These are phyloP conservation scores for Teratosphaeriaceae sp. DNA, from an alignment of 2,329 filamentous ascomycete genomes.

Conservation along the genomic window DNA sequence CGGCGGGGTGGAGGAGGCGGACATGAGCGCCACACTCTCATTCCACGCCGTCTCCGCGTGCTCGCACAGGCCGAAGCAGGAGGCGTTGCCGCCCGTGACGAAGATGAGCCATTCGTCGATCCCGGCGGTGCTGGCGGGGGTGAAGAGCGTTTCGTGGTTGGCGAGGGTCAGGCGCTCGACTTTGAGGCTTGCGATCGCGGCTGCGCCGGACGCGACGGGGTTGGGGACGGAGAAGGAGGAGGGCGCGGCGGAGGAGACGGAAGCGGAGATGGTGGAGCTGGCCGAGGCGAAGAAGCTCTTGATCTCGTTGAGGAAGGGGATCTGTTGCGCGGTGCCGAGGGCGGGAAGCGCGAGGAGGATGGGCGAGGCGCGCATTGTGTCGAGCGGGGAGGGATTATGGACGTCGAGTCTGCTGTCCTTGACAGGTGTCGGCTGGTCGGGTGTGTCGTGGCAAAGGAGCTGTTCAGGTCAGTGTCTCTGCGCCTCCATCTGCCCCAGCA, in stretches of 20 bases:
- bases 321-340: slow-evolving; percentile 48
- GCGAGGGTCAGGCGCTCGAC: slow-evolving; percentile 57
- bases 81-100: slow-evolving; percentile 69
- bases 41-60: slow-evolving; percentile 56
- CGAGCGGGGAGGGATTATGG: no score
- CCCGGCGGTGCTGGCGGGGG: slow-evolving; percentile 51
- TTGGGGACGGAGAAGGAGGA: slow-evolving; percentile 37
- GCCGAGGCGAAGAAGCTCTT: slow-evolving; percentile 50
- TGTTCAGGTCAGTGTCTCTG: no score
- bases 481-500: no score
- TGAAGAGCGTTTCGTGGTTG: slow-evolving; percentile 65
- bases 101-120: slow-evolving; percentile 73
- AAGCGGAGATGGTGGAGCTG: slow-evolving; percentile 49
- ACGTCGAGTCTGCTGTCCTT: no score
- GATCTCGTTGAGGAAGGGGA: slow-evolving; percentile 52
- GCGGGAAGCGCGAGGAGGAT: slow-evolving; percentile 48
- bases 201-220: slow-evolving; percentile 39
- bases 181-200: slow-evolving; percentile 46
- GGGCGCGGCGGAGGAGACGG: slow-evolving; percentile 47
- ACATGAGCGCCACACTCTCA: slow-evolving; percentile 47
- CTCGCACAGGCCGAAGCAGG: slow-evolving; percentile 65
- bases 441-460: no score
- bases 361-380: slow-evolving; percentile 49
- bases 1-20: slow-evolving; percentile 54
- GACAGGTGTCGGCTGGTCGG: no score